A percentile compares a stretch with the other conserved stretches of the same genome.
phyloP scores from a whole-genome alignment of 2,329 filamentous ascomycete genomes.

The Arachnomyces sp. region DNA sequence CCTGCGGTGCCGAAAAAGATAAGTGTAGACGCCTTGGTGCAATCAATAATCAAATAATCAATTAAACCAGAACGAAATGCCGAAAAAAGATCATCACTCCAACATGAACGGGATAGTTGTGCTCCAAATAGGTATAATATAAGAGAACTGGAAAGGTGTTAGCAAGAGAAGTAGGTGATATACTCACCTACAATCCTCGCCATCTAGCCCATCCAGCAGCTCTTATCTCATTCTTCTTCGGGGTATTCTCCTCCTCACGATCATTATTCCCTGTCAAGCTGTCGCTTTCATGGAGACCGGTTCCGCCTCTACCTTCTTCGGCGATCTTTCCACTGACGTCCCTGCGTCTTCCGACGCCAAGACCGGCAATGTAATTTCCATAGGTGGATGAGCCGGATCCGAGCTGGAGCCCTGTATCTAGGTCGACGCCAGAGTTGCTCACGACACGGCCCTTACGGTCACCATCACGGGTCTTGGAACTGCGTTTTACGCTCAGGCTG shows the following conservation, averaged over 20 bases:
- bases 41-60: too few species aligned
- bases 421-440: conserved; percentile 35
- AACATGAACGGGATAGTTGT: not conserved
- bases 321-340: conserved; percentile 41
- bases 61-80: too few species aligned
- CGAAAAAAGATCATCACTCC: not conserved
- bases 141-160: conserved; percentile 2
- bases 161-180: conserved; percentile 5
- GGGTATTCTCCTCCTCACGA: conserved; percentile 7
- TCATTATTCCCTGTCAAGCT: not conserved
- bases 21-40: too few species aligned
- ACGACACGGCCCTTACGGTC: conserved; percentile 38
- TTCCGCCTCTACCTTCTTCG: conserved; percentile 35
- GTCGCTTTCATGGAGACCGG: conserved; percentile 11
- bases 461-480: conserved; percentile 15
- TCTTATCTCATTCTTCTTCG: conserved; percentile 18
- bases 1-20: too few species aligned
- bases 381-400: conserved; percentile 27
- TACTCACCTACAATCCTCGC: conserved; percentile 31
- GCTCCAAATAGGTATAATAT: conserved; percentile 1
- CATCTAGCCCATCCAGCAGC: conserved; percentile 41
- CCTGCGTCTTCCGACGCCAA: conserved; percentile 38
- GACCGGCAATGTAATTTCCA: conserved; percentile 34
- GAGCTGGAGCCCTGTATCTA: conserved; percentile 16
- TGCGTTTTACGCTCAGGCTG: not conserved